Percentiles rank a stretch among this genome's conserved stretches.
Conservation (phyloP, 768 basidiomycete species). For the Lactarius deliciosus region DNA sequence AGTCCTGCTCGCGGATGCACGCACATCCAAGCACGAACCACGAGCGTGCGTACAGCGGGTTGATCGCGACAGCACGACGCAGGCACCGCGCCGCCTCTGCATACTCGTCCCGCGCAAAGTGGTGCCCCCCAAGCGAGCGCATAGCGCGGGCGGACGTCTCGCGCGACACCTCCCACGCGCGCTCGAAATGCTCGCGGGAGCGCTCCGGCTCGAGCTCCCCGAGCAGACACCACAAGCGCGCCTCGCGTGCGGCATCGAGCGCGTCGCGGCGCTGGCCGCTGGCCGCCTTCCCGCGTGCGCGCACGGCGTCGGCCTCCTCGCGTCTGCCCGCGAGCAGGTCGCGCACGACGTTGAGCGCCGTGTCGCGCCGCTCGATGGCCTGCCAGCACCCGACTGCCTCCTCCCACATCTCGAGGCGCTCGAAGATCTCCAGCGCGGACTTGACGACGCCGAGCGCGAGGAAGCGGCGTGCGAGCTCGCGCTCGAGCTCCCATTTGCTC, state of each 20-base stretch:
- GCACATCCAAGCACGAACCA: conserved; percentile 99
- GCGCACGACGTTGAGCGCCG: conserved; percentile 75
- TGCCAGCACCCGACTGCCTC: conserved; percentile 90
- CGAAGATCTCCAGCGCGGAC: conserved; percentile 91
- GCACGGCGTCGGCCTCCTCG: conserved; percentile 75
- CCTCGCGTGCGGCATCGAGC: conserved; percentile 70
- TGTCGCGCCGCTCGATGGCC: conserved; percentile 73
- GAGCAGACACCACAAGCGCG: conserved; percentile 92
- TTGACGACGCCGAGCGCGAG: conserved; percentile 82
- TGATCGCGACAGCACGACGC: conserved; percentile 76
- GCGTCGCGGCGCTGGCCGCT: conserved; percentile 42
- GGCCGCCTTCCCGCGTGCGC: conserved; percentile 47
- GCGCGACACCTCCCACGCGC: conserved; percentile 80
- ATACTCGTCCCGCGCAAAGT: conserved; percentile 71
- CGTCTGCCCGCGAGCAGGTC: conserved; percentile 84
- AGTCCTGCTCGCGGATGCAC: conserved; percentile 75
- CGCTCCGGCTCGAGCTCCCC: conserved; percentile 84
- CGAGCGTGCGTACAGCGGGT: conserved; percentile 80
- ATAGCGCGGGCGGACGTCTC: conserved; percentile 86
- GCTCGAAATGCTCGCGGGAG: conserved; percentile 71
- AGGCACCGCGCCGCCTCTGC: conserved; percentile 63
- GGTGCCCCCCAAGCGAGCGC: conserved; percentile 84
- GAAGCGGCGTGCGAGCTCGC: conserved; percentile 83
- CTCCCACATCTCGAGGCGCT: conserved; percentile 98
- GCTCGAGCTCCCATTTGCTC: conserved; percentile 90